Conservation (phyloP, 2,329 filamentous ascomycete genomes). For the Truncatella angustata region DNA sequence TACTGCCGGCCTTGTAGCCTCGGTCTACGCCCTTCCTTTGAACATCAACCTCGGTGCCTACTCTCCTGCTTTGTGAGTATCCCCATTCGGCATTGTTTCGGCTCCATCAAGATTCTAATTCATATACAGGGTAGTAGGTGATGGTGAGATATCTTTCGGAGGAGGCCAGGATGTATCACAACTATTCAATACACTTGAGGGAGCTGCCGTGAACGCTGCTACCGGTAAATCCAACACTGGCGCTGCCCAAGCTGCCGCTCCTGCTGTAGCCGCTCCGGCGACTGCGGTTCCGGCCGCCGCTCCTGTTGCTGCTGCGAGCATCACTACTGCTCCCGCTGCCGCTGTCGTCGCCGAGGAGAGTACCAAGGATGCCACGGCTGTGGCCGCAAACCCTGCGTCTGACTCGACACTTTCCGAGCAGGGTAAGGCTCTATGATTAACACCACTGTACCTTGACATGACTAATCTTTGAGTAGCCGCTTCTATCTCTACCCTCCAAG, state of each 20-base stretch:
- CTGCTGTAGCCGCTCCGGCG: constrained; percentile 17
- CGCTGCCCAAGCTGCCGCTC: constrained; percentile 18
- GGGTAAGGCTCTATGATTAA: constrained; percentile 24
- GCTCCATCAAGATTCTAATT: constrained; percentile 15
- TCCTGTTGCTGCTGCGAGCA: constrained; percentile 11
- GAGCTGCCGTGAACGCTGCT: constrained; percentile 23
- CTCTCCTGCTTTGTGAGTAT: constrained; percentile 39
- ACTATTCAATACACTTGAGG: constrained; percentile 45
- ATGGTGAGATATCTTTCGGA: constrained; percentile 34
- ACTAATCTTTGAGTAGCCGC: constrained; percentile 25
- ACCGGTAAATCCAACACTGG: constrained; percentile 12
- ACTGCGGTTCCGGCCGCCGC: constrained; percentile 15
- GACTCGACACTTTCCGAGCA: constrained; percentile 34
- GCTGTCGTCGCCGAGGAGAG: constrained; percentile 22
- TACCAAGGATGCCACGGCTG: constrained; percentile 15
- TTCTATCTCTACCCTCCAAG: constrained; percentile 43
- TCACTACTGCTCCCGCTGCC: constrained; percentile 21
- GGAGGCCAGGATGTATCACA: constrained; percentile 43
- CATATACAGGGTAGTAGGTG: constrained; percentile 31
- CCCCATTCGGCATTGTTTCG: background rate
- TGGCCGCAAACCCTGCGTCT: constrained; percentile 14
- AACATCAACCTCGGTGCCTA: constrained; percentile 45
- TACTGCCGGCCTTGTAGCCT: constrained; percentile 34
- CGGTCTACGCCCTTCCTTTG: constrained; percentile 32
- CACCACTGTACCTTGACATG: background rate